Base-by-base conservation (phyloP, 306 rosid genomes). In the Glycine soja region DNA sequence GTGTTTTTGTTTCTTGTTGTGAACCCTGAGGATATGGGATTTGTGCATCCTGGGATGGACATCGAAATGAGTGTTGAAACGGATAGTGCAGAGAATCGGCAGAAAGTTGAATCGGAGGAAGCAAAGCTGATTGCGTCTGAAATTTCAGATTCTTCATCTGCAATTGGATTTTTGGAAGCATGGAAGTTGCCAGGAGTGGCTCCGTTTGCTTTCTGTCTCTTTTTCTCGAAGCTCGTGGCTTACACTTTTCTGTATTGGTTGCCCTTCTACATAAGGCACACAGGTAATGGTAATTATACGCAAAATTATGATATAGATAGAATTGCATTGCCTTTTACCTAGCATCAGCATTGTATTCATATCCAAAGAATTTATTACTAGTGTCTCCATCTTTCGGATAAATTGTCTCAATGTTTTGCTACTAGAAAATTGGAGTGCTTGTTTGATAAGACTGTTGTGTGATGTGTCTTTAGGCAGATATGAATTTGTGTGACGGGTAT, bases 141-240 rank as follows among this genome's bases (percentile, higher is more conserved):
- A 7, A 67, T 24, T 72, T 75, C 76, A 4, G 88, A 86, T 67
- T 77, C 96, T 83, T 85, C 73, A 46, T 82, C 86, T 68, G 99
- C 99, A 38, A 92, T 93, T 83, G 98, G 99, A 74, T 93, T 96
- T 86, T 42, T 96, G 38, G 98, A 96, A 86, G 99, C 99, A 12
- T 95, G 98, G 97, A 91, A 74, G 86, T 78, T 93, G 52, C 99
- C 94, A 0, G 97, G 98, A 13, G 99, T 90, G 19, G 94, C 94
- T n/a, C 89, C 94, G 3, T 94, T 88, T 85, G 88, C 97, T 51
- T 82, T 90, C 79, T 94, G 98, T 74, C 97, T 94, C 58, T 94
- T 92, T 88, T 92, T 94, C 88, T 94, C 98, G 1, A 94, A 94
- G 94, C 87, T 94, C n/a, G 98, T 94, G 75, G 95, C 97, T 72